Conservation (phyloP, 1,284 basidiomycete genomes). For the Ceratobasidium sp. region DNA sequence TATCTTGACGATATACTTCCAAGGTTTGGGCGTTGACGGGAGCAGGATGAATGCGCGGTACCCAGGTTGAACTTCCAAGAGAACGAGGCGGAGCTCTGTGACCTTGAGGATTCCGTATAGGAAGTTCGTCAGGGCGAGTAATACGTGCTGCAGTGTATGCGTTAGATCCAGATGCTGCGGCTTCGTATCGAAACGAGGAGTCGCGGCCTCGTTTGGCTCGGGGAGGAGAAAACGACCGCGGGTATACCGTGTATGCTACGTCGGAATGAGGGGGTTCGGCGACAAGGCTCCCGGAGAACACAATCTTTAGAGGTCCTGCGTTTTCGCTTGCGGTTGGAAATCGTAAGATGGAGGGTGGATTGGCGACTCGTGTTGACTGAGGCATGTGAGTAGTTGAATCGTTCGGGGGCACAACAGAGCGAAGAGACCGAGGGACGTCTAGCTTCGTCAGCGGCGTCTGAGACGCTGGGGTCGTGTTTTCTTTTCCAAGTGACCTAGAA, state of each 20-base stretch:
- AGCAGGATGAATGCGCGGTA: neutral
- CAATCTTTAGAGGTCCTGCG: neutral
- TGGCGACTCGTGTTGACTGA: neutral
- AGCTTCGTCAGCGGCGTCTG: neutral
- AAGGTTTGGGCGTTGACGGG: neutral
- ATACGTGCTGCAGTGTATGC: too few species aligned
- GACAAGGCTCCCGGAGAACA: neutral
- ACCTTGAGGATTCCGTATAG: constrained; percentile 10
- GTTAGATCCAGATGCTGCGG: too few species aligned
- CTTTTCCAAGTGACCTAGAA: neutral
- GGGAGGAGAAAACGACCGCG: neutral
- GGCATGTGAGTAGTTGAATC: neutral
- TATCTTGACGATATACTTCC: neutral
- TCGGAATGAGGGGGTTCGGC: neutral
- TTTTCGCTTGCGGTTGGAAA: neutral
- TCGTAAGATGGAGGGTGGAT: neutral
- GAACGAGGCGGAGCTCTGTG: constrained; percentile 4
- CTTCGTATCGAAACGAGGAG: too few species aligned
- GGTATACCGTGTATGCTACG: neutral
- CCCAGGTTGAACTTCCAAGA: neutral
- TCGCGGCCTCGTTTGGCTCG: neutral
- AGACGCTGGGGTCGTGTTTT: neutral
- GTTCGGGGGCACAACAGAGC: neutral
- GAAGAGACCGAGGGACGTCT: neutral
- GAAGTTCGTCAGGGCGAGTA: neutral